Percentiles rank a stretch among this genome's conserved stretches.
phyloP scores from a whole-genome alignment of 495 filamentous ascomycete species.

The Elaphomyces granulatus region DNA sequence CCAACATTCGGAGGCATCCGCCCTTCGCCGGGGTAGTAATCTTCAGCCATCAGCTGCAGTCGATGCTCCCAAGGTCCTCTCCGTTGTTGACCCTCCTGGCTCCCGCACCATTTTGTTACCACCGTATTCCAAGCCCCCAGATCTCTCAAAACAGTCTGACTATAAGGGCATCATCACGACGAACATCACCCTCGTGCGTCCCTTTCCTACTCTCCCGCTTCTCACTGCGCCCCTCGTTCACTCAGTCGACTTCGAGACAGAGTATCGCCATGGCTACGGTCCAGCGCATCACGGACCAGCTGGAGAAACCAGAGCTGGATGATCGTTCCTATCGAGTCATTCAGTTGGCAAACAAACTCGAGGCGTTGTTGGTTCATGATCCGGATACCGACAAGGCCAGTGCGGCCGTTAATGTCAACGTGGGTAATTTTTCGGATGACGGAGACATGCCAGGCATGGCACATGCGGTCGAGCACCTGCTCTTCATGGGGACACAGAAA shows the following conservation, averaged over 20 bases:
- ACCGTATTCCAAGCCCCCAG: no score
- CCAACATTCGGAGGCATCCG: no score
- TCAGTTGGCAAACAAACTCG: constrained; percentile 72
- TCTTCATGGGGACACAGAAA: constrained; percentile 99
- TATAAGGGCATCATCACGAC: no score
- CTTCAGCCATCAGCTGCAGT: no score
- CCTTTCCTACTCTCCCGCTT: constrained; percentile 1
- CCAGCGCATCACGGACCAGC: constrained; percentile 57
- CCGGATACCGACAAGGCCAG: constrained; percentile 93
- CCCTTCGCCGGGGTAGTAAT: no score
- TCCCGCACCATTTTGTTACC: no score
- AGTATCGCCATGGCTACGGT: constrained; percentile 29
- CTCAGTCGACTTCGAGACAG: constrained; percentile 9
- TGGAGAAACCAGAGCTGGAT: constrained; percentile 82
- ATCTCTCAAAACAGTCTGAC: no score
- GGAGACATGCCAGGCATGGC: constrained; percentile 88
- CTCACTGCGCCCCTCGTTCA: constrained; percentile 7
- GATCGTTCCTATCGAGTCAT: constrained; percentile 83
- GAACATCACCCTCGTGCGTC: no score
- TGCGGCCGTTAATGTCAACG: constrained; percentile 88
- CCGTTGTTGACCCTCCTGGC: no score
- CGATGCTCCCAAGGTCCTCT: constrained; percentile 32
- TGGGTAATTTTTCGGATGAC: constrained; percentile 85
- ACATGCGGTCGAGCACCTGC: constrained; percentile 79
- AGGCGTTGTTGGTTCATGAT: constrained; percentile 89